Conservation (phyloP, 208 protist genomes). For the Trypanosoma scelopori region DNA sequence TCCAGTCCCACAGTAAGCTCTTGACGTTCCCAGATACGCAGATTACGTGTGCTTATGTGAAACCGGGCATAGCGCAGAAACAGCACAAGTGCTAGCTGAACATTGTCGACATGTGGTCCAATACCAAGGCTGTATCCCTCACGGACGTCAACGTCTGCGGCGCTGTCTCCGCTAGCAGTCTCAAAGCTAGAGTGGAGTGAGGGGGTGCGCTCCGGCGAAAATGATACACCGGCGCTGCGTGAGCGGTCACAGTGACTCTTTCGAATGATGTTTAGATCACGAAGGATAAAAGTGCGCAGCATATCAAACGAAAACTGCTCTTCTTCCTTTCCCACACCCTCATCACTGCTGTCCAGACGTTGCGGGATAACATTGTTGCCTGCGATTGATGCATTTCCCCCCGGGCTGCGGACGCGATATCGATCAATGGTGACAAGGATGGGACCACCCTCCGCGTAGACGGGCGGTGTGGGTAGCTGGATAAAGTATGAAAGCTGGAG, state of each 20-base stretch:
- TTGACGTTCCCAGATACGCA: conserved; percentile 20
- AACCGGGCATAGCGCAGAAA: conserved; percentile 39
- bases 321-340: conserved; percentile 28
- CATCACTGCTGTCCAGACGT: conserved; percentile 11
- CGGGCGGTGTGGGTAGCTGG: conserved; percentile 20
- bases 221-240: background rate
- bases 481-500: conserved; percentile 37
- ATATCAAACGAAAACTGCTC: conserved; percentile 48
- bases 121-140: conserved; percentile 27
- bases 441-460: conserved; percentile 1
- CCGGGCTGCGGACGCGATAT: background rate
- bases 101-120: conserved; percentile 49
- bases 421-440: conserved; percentile 19
- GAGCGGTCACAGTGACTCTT: conserved; percentile 23
- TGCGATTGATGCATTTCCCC: background rate
- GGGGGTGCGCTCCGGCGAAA: conserved; percentile 19
- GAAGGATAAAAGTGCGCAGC: conserved; percentile 58
- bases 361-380: background rate
- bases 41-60: conserved; percentile 10
- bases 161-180: conserved; percentile 14
- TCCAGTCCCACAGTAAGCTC: conserved; percentile 38
- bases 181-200: conserved; percentile 12
- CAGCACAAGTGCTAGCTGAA: conserved; percentile 59
- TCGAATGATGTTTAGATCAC: conserved; percentile 59
- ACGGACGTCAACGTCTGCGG: conserved; percentile 34